These are phyloP conservation scores for Aspergillus ochraceoroseus DNA, from an alignment of 2,329 filamentous ascomycete genomes.

Conservation along the genomic window DNA sequence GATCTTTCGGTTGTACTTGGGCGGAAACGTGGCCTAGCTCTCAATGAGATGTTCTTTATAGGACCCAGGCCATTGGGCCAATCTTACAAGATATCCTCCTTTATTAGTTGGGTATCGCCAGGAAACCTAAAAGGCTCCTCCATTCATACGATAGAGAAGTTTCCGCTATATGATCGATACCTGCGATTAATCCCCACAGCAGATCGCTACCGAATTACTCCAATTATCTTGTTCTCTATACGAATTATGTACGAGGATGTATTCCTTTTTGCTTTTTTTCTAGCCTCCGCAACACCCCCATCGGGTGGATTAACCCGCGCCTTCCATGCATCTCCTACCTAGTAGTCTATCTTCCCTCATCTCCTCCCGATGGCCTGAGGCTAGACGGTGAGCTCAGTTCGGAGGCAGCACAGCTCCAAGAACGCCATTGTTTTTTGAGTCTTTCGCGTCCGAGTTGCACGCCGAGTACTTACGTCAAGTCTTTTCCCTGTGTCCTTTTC, in stretches of 20 bases:
- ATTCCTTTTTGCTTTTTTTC: conserved; percentile 10
- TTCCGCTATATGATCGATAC: conserved; percentile 3
- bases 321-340: conserved; percentile 13
- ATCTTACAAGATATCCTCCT: conserved; percentile 1
- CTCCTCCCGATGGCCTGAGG: conserved; percentile 8
- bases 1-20: conserved; percentile 1
- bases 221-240: conserved; percentile 12
- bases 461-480: conserved; percentile 10
- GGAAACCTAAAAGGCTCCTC: conserved; percentile 1
- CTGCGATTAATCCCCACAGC: conserved; percentile 8
- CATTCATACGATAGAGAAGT: conserved; percentile 3
- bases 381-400: conserved; percentile 7
- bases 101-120: conserved; percentile 9
- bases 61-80: conserved; percentile 8
- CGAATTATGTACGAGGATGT: conserved; percentile 10
- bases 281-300: background rate
- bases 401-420: conserved; percentile 2
- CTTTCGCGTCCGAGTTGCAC: conserved; percentile 6
- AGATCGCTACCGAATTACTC: conserved; percentile 15
- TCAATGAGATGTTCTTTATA: conserved; percentile 1
- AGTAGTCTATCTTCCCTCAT: conserved; percentile 17
- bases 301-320: conserved; percentile 18
- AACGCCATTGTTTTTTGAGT: conserved; percentile 7
- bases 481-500: conserved; percentile 7
- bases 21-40: background rate